These are phyloP conservation scores for Leccinum disarticulatum DNA, from an alignment of 768 basidiomycete species.

Conservation along the genomic window DNA sequence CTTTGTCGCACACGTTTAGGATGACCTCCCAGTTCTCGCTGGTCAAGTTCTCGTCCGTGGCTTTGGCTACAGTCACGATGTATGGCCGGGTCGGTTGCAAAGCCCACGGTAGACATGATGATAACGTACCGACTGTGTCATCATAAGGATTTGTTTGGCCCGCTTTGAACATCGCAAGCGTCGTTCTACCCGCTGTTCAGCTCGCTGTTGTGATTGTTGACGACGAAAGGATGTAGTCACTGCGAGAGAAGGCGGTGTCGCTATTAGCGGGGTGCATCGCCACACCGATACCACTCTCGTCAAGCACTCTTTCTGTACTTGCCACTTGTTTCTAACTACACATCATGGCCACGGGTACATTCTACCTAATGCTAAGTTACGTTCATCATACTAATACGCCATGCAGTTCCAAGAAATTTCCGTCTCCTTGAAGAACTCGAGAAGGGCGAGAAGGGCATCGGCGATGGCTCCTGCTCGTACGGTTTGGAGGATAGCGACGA, in stretches of 20 bases:
- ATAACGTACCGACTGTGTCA: slow-evolving; percentile 80
- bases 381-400: not conserved
- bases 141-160: slow-evolving; percentile 78
- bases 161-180: slow-evolving; percentile 63
- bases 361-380: slow-evolving; percentile 5
- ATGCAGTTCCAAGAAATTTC: slow-evolving; percentile 92
- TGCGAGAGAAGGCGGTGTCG: slow-evolving; percentile 33
- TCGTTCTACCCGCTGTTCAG: slow-evolving; percentile 5
- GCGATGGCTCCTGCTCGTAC: slow-evolving; percentile 96
- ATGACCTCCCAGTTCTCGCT: slow-evolving; percentile 96
- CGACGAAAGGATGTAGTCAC: slow-evolving; percentile 13
- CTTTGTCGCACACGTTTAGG: slow-evolving; percentile 94
- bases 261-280: slow-evolving; percentile 14
- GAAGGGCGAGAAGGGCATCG: slow-evolving; percentile 99
- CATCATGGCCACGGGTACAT: slow-evolving; percentile 54
- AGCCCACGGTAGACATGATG: slow-evolving; percentile 6
- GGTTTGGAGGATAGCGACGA: slow-evolving; percentile 95
- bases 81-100: slow-evolving; percentile 2
- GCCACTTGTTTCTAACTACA: slow-evolving; percentile 10
- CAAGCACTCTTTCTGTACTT: not conserved
- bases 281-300: slow-evolving; percentile 3
- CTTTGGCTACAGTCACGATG: slow-evolving; percentile 61
- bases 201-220: slow-evolving; percentile 20
- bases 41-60: slow-evolving; percentile 97
- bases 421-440: slow-evolving; percentile 96